Conservation (phyloP, 768 basidiomycete genomes). For the Pulveroboletus sp. region DNA sequence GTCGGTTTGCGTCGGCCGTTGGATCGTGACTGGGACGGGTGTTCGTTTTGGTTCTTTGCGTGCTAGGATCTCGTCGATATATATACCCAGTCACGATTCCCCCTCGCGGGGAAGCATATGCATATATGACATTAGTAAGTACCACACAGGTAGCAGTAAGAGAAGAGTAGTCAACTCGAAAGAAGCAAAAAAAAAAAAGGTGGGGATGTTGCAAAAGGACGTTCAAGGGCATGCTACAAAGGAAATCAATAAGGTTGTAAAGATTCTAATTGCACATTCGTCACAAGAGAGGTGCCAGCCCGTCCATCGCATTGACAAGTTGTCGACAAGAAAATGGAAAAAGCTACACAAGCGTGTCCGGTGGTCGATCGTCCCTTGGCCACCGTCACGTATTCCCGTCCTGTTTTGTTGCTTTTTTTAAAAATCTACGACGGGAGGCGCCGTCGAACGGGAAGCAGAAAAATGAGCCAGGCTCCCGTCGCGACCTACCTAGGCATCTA, state of each 20-base stretch:
- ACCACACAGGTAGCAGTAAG: no score
- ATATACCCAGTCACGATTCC: no score
- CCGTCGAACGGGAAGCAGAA: constrained; percentile 3
- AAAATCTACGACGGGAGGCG: not conserved
- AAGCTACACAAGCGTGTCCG: not conserved
- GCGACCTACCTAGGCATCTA: constrained; percentile 20
- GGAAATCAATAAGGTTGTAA: not conserved
- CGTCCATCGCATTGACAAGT: constrained; percentile 10
- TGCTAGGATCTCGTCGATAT: no score
- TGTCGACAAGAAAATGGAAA: not conserved
- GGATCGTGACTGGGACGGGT: not conserved
- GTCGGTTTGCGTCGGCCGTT: not conserved
- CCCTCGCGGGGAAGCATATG: no score
- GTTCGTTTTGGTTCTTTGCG: no score
- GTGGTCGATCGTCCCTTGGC: not conserved
- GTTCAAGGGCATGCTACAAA: no score
- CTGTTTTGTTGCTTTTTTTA: not conserved
- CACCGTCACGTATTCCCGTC: not conserved
- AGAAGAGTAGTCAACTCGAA: no score
- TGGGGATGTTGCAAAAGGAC: no score
- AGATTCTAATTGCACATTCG: constrained; percentile 14
- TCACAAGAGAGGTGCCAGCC: constrained; percentile 19
- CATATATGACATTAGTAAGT: no score
- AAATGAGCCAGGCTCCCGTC: constrained; percentile 6
- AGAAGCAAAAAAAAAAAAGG: no score